Base-by-base conservation (phyloP, 225 moss, liverwort and hornwort genomes). In the Sphagnum contortum region DNA sequence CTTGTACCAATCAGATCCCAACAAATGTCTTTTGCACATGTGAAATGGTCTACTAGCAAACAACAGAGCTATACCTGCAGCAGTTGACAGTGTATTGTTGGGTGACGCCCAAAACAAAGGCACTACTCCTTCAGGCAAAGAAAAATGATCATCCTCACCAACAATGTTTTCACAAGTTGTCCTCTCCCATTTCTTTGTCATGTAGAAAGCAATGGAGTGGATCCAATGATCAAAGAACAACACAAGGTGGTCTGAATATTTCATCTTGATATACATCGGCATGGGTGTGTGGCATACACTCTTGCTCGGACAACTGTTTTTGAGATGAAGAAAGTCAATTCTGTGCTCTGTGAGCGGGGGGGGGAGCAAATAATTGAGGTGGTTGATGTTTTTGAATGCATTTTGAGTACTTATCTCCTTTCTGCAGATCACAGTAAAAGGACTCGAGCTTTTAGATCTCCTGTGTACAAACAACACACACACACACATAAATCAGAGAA, bases 1-100 rank as follows among this genome's bases (percentile, higher is more conserved):
- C 78, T 99, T 99, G 69, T 99, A 99, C 98, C 98, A 99, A 77
- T 99, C 98, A 72, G 93, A 99, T 29, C 93, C 98, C 63, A 99
- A 73, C 49, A 93, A 93, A 99, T 93, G 70, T 99, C 98, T 68
- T 99, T 89, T 44, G 98, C 98, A 45, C 98, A 99, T 99, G 63
- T 99, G 93, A 59, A 99, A 99, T 13, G 98, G 98, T 8, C 98
- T 78, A 9, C 93, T 93, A 50, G 98, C 98, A 76, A 93, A 99
- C 66, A 99, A 69, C 77, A 99, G 72, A 49, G 98, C 93, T 57
- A 99, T 84, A 12, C 98, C 98, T 59, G 93, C 98, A 61, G 93
- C 98, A 57, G 98, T 99, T 10, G 98, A 93, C 45, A 91, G 93
- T 61, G 98, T 99, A 63, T 99, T 93, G 63, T 89, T 89, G 51